Base-by-base conservation (phyloP, 2,329 filamentous ascomycete genomes). In the Xenoacremonium recifei region DNA sequence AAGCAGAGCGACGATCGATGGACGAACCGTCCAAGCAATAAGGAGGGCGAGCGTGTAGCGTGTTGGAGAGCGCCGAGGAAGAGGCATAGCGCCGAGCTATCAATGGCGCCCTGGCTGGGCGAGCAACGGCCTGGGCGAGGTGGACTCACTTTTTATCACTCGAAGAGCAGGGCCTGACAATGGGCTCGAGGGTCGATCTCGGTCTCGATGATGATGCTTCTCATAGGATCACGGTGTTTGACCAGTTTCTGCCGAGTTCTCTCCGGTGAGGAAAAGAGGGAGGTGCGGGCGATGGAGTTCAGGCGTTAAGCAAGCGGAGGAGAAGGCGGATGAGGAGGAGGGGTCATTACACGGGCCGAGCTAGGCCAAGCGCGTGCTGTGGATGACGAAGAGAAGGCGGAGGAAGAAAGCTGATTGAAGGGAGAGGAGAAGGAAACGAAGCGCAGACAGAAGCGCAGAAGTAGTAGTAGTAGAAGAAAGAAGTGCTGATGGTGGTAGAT, bases 281-380 rank as follows among this genome's bases (percentile, higher is more conserved):
- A 27, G 23, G 9, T 27, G 23, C 23, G 23, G 23, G 13, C 13
- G 23, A 13, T 13, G 23, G 23, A 13, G 23, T 9, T 27, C 23
- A n/a, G n/a, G n/a, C n/a, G n/a, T n/a, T n/a, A n/a, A 17, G 17
- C 7, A 37, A 25, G 48, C 37, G 43, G 45, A 44, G 13, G 15
- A 48, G 49, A 32, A 33, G 39, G 32, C 15, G 39, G 35, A 17
- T 21, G 18, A 41, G 29, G 44, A 44, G 43, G 47, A 53, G 42
- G 43, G 42, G 48, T 46, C 44, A 45, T 49, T 41, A 47, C 47
- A 51, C 42, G 47, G 49, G 43, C 45, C 48, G 35, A 10, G 29
- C 9, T 39, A n/a, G 39, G 47, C 47, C 45, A 43, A 37, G 37
- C 17, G 35, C 37, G 36, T 36, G 30, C 37, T 27, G 37, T 36